Evolutionary conservation across 1,284 basidiomycete genomes (phyloP).

Genomic region (Irpex lacteus): DNA sequence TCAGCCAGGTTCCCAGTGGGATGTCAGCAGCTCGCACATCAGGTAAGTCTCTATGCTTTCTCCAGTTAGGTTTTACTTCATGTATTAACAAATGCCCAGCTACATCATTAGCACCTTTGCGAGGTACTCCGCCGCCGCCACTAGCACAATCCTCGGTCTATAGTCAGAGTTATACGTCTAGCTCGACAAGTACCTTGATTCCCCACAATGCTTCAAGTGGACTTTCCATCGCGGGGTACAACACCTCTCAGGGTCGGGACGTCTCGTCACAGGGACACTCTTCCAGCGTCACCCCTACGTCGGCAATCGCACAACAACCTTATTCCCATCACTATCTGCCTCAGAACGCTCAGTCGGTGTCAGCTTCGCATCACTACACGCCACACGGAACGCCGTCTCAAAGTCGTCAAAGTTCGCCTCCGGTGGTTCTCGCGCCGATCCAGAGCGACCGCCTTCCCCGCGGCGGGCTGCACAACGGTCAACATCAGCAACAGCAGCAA

Average conservation of each 20-base stretch:
- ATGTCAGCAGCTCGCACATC: not conserved
- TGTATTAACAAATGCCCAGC: not conserved
- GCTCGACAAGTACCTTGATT: not conserved
- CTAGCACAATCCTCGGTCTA: not conserved
- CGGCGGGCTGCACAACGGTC: slow-evolving; percentile 8
- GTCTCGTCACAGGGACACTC: not conserved
- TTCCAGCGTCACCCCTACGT: not conserved
- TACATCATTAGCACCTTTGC: not conserved
- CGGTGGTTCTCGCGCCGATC: slow-evolving; percentile 23
- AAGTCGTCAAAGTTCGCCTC: slow-evolving; percentile 15
- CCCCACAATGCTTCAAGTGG: not conserved
- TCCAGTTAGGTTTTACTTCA: no score
- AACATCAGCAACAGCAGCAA: not conserved
- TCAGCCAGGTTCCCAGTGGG: not conserved
- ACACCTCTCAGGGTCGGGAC: not conserved
- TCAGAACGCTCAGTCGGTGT: slow-evolving; percentile 7
- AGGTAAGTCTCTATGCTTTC: not conserved
- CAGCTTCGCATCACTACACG: slow-evolving; percentile 9
- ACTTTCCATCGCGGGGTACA: not conserved
- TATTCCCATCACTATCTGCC: slow-evolving; percentile 8
- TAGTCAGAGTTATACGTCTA: not conserved
- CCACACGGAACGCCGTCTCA: slow-evolving; percentile 2
- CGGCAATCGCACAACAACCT: not conserved
- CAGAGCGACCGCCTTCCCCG: slow-evolving; percentile 16
- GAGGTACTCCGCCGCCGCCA: not conserved